A percentile compares a stretch with the other conserved stretches of the same genome.
Conservation (phyloP, 2,329 filamentous ascomycete species). For the Colletotrichum tropicicola region DNA sequence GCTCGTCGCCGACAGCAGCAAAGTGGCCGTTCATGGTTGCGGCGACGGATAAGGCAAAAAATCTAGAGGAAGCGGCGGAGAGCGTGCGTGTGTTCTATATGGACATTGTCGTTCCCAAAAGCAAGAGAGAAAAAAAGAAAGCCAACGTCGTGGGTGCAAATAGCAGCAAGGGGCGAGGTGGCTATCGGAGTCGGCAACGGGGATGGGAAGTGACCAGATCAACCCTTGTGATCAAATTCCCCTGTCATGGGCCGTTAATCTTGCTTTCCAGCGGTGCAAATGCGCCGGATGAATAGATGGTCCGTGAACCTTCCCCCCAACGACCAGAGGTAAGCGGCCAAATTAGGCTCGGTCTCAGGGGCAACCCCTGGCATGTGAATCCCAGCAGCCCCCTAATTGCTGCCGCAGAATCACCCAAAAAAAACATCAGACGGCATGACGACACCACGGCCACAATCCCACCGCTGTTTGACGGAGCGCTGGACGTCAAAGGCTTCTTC, state of each 20-base stretch:
- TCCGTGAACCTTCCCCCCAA: constrained; percentile 9
- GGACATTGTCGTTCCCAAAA: constrained; percentile 20
- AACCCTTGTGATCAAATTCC: constrained; percentile 29
- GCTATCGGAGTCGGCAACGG: constrained; percentile 17
- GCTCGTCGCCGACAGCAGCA: constrained; percentile 74
- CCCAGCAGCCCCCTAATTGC: not conserved
- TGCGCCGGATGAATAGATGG: constrained; percentile 29
- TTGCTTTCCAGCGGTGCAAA: constrained; percentile 23
- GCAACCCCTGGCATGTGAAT: constrained; percentile 30
- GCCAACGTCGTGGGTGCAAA: constrained; percentile 8
- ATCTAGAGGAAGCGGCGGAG: not conserved
- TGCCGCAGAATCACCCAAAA: not conserved
- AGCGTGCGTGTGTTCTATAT: constrained; percentile 13
- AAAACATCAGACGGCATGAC: constrained; percentile 25
- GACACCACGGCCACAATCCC: constrained; percentile 3
- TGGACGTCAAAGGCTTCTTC: not conserved
- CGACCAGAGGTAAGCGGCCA: not conserved
- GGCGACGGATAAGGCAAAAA: constrained; percentile 23
- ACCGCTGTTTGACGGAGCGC: not conserved
- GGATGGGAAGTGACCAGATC: constrained; percentile 28
- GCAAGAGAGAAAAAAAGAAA: not conserved
- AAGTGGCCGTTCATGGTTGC: constrained; percentile 81
- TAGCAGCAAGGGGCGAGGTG: constrained; percentile 20
- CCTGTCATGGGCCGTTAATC: constrained; percentile 28
- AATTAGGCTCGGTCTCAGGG: constrained; percentile 20